These are phyloP conservation scores for Cylindrotheca fusiformis DNA, from an alignment of 108 stramenopile species.

Conservation along the genomic window DNA sequence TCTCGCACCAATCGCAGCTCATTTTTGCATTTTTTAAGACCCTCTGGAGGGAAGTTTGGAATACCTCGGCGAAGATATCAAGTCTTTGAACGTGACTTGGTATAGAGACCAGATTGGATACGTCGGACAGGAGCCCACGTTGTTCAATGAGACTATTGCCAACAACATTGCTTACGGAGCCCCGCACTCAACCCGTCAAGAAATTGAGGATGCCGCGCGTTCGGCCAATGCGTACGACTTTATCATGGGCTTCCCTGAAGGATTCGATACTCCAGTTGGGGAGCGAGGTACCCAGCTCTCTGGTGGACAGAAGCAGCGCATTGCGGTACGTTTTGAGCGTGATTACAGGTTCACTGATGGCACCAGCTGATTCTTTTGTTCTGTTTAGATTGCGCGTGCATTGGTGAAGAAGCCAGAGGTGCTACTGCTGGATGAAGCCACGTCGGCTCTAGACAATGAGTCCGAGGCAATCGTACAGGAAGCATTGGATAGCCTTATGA, in stretches of 20 bases:
- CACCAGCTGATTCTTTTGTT: too few species aligned
- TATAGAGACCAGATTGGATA: slow-evolving; percentile 74
- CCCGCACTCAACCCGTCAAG: slow-evolving; percentile 26
- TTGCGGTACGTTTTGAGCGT: slow-evolving; percentile 42
- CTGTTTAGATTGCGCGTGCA: slow-evolving; percentile 77
- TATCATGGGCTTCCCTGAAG: slow-evolving; percentile 55
- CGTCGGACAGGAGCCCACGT: slow-evolving; percentile 89
- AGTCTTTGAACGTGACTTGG: slow-evolving; percentile 57
- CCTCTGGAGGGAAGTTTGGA: slow-evolving; percentile 42
- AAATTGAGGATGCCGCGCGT: slow-evolving; percentile 62
- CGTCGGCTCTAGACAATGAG: slow-evolving; percentile 61
- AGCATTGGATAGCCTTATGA: slow-evolving; percentile 66
- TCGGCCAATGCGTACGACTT: slow-evolving; percentile 76
- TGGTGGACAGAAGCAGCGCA: slow-evolving; percentile 89
- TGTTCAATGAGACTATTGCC: slow-evolving; percentile 67
- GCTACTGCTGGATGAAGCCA: slow-evolving; percentile 62
- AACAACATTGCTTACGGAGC: slow-evolving; percentile 81
- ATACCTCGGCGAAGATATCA: slow-evolving; percentile 66
- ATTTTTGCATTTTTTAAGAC: slow-evolving; percentile 80
- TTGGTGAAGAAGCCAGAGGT: slow-evolving; percentile 59
- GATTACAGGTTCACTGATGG: not conserved
- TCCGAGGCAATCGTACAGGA: slow-evolving; percentile 72
- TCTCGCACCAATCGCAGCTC: not conserved
- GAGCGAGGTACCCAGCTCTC: slow-evolving; percentile 83
- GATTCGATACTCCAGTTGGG: slow-evolving; percentile 59